A percentile compares a stretch with the other conserved stretches of the same genome.
Evolutionary conservation across 2,329 filamentous ascomycete genomes (phyloP).

Genomic region (Scedosporium dehoogii): DNA sequence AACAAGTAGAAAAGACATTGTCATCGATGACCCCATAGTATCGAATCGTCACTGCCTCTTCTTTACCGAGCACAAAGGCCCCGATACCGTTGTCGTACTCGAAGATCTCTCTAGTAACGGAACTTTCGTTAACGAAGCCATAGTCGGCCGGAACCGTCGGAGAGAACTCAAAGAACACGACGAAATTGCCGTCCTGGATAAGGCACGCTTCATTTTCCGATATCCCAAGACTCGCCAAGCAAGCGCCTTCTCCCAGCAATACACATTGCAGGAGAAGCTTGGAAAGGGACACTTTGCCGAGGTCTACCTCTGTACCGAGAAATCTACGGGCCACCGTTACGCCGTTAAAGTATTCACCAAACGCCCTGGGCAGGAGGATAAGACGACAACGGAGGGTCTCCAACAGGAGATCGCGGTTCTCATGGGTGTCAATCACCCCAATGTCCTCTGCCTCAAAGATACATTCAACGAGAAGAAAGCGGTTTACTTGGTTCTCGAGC

Average conservation of each 20-base stretch:
- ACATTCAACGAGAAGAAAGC: constrained; percentile 88
- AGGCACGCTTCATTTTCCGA: constrained; percentile 81
- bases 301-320: constrained; percentile 85
- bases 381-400: constrained; percentile 71
- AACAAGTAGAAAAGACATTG: constrained; percentile 41
- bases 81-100: constrained; percentile 60
- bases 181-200: constrained; percentile 77
- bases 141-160: constrained; percentile 85
- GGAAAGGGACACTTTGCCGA: constrained; percentile 95
- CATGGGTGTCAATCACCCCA: constrained; percentile 94
- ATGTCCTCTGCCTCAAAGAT: constrained; percentile 85
- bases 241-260: constrained; percentile 77
- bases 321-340: constrained; percentile 68
- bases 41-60: constrained; percentile 77
- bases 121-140: constrained; percentile 87
- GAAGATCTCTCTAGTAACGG: constrained; percentile 95
- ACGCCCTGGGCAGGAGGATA: constrained; percentile 70
- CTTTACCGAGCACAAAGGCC: constrained; percentile 50
- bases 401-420: constrained; percentile 95
- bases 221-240: constrained; percentile 70
- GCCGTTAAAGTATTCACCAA: constrained; percentile 95
- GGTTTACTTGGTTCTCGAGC: constrained; percentile 83
- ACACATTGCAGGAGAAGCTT: constrained; percentile 71
- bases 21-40: constrained; percentile 66
- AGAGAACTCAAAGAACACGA: constrained; percentile 83